These are phyloP conservation scores for Salix arbutifolia DNA, from an alignment of 345 rosid species.

Conservation along the genomic window DNA sequence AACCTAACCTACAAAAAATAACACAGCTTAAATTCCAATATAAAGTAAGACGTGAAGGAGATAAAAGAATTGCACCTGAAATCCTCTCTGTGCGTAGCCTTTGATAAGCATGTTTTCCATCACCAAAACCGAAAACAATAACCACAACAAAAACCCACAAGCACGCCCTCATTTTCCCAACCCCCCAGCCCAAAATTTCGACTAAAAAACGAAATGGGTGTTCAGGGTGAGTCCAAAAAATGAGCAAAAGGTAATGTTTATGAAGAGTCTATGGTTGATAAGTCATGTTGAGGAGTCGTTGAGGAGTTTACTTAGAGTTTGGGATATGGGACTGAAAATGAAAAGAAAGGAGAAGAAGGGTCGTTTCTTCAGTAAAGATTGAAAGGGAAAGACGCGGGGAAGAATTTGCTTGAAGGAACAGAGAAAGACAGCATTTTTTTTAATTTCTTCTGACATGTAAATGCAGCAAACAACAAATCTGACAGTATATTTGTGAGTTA, in stretches of 20 bases:
- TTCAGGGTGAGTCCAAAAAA: slow-evolving; percentile 18
- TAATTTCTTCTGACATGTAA: background rate
- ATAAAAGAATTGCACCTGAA: slow-evolving; percentile 45
- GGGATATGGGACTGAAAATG: slow-evolving; percentile 26
- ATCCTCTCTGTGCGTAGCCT: slow-evolving; percentile 60
- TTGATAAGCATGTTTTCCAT: slow-evolving; percentile 36
- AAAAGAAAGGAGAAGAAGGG: slow-evolving; percentile 19
- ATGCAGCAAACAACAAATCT: background rate
- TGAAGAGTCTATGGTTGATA: slow-evolving; percentile 49
- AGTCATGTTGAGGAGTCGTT: slow-evolving; percentile 65
- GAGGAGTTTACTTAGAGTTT: slow-evolving; percentile 60
- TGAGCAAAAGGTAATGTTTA: slow-evolving; percentile 27
- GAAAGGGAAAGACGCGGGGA: slow-evolving; percentile 33
- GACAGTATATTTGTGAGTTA: background rate
- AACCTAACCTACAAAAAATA: background rate
- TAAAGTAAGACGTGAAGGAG: background rate
- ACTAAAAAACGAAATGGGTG: slow-evolving; percentile 22
- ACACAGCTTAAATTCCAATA: background rate
- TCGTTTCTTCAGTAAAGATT: slow-evolving; percentile 17
- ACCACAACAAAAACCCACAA: slow-evolving; percentile 30
- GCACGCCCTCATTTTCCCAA: slow-evolving; percentile 31
- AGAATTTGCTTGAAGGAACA: slow-evolving; percentile 71
- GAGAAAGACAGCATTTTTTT: slow-evolving; percentile 24
- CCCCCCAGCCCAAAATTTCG: background rate
- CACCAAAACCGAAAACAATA: slow-evolving; percentile 24